Evolutionary conservation across 768 basidiomycete species (phyloP).

Genomic region (Auriscalpium microsporum): DNA sequence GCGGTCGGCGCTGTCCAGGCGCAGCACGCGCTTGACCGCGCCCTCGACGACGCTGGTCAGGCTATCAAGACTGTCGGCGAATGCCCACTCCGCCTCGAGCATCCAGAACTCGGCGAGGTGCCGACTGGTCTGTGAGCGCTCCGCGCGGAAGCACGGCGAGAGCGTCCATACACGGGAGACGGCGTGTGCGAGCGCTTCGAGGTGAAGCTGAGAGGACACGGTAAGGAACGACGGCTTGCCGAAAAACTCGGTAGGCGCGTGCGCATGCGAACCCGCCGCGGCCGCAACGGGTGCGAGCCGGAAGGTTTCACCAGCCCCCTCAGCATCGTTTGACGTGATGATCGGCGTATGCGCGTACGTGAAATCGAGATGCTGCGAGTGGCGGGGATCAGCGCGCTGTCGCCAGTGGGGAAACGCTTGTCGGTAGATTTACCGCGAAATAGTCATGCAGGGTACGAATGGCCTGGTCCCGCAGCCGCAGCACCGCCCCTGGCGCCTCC

Average conservation of each 20-base stretch:
- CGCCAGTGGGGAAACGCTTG: background rate
- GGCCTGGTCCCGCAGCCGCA: conserved; percentile 60
- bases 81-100: conserved; percentile 93
- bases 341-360: conserved; percentile 76
- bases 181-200: conserved; percentile 77
- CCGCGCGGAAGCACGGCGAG: conserved; percentile 91
- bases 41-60: conserved; percentile 52
- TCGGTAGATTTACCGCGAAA: conserved; percentile 52
- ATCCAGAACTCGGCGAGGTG: conserved; percentile 99
- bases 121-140: conserved; percentile 78
- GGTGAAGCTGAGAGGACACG: conserved; percentile 92
- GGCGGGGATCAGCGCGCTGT: background rate
- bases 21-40: conserved; percentile 36
- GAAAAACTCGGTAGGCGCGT: conserved; percentile 53
- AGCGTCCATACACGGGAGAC: conserved; percentile 85
- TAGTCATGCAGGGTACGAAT: conserved; percentile 50
- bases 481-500: conserved; percentile 57
- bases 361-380: conserved; percentile 64
- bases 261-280: conserved; percentile 7
- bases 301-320: conserved; percentile 94
- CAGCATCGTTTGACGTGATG: conserved; percentile 86
- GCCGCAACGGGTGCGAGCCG: conserved; percentile 40
- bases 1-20: conserved; percentile 23
- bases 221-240: conserved; percentile 73
- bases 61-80: conserved; percentile 36